These are phyloP conservation scores for Coleophoma eucalyptorum DNA, from an alignment of 2,329 filamentous ascomycete species.

Conservation along the genomic window DNA sequence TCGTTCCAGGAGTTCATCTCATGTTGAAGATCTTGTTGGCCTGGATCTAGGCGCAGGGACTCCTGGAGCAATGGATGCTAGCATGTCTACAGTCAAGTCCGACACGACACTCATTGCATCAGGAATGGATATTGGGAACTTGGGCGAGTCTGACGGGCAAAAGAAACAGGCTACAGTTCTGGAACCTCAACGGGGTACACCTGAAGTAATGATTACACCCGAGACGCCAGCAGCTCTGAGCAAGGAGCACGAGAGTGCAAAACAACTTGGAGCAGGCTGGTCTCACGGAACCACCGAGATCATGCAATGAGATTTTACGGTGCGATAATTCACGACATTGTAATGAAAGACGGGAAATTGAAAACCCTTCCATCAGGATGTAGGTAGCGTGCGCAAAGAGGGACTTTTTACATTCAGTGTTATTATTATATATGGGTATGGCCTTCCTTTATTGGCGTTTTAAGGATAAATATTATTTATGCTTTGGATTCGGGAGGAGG, in stretches of 20 bases:
- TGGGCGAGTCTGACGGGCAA: background rate
- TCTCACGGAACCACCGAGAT: constrained; percentile 12
- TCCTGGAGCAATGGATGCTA: constrained; percentile 15
- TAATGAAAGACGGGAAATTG: background rate
- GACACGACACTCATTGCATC: background rate
- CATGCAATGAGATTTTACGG: constrained; percentile 11
- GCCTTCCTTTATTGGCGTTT: too few relatives aligned
- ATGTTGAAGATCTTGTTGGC: background rate
- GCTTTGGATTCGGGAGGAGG: too few relatives aligned
- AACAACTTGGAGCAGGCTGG: constrained; percentile 21
- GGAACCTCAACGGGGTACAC: constrained; percentile 13
- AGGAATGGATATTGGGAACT: background rate
- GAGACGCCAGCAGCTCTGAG: constrained; percentile 17
- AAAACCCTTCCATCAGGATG: too few relatives aligned
- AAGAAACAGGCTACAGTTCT: constrained; percentile 8
- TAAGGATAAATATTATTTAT: too few relatives aligned
- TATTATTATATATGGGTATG: too few relatives aligned
- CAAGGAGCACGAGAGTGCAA: constrained; percentile 16
- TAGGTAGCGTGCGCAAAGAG: too few relatives aligned
- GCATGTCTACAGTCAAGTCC: constrained; percentile 21
- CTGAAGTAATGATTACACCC: constrained; percentile 23
- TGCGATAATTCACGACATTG: background rate
- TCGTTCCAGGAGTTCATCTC: background rate
- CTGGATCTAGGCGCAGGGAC: constrained; percentile 5
- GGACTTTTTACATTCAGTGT: too few relatives aligned